These are phyloP conservation scores for Cordyceps farinosa DNA, from an alignment of 2,329 filamentous ascomycete species.

Conservation along the genomic window DNA sequence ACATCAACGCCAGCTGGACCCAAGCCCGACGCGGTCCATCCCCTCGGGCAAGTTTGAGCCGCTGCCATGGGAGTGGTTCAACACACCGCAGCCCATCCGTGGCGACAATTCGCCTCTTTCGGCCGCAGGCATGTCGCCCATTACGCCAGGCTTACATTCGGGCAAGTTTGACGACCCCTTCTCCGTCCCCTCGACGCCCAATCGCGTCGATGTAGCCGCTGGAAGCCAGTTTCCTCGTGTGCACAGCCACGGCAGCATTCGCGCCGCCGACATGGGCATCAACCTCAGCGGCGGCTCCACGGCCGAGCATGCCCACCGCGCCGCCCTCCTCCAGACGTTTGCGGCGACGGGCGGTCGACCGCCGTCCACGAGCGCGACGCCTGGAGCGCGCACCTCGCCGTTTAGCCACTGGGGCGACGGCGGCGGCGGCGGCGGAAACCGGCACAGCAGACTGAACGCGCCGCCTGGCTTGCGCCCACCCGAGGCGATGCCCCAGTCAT, in stretches of 20 bases:
- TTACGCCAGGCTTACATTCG: background rate
- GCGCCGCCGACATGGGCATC: conserved; percentile 15
- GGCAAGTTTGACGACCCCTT: conserved; percentile 17
- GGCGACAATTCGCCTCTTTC: conserved; percentile 13
- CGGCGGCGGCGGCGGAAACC: conserved; percentile 19
- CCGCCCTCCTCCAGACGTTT: conserved; percentile 36
- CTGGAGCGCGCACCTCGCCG: conserved; percentile 27
- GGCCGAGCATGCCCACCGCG: conserved; percentile 32
- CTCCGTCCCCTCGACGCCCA: background rate
- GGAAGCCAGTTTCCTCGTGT: conserved; percentile 10
- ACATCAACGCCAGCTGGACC: conserved; percentile 28
- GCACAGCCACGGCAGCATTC: conserved; percentile 20
- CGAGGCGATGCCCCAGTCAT: conserved; percentile 23
- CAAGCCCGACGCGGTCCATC: conserved; percentile 29
- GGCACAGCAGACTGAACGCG: conserved; percentile 21
- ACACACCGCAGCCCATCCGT: conserved; percentile 31
- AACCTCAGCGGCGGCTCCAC: conserved; percentile 20
- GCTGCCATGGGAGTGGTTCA: conserved; percentile 52
- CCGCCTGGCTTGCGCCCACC: conserved; percentile 22
- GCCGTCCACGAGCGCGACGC: conserved; percentile 2
- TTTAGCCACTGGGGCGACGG: conserved; percentile 31
- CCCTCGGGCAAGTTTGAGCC: conserved; percentile 33
- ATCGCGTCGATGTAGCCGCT: background rate
- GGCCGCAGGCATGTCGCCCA: conserved; percentile 14
- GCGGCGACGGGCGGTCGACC: conserved; percentile 16